Evolutionary conservation across 2,329 filamentous ascomycete species (phyloP), one percentile per base, ranked within the genome.

Genomic region (Alternaria triticina): DNA sequence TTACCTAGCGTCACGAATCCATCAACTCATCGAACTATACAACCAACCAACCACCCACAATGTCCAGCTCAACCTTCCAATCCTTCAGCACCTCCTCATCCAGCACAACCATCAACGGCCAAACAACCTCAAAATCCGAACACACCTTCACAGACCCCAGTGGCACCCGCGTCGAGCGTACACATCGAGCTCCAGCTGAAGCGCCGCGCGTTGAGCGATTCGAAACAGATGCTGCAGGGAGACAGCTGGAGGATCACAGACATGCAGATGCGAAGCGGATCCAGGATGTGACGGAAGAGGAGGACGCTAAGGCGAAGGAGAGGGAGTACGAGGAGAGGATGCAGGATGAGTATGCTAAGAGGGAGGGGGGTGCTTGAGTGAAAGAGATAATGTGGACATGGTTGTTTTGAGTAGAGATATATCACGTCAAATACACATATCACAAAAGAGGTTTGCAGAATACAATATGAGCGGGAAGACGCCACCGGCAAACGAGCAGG

Each of bases 301-400:
- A 79, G 52, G 71, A 78, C 9, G 47, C 58, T 2, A 76, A 79
- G 50, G 71, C 72, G 3, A 77, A 74, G 43, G 79, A 80, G 61
- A 78, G 73, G 67, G 46, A 77, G 57, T 82, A 81, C 64, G 77
- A 79, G 62, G 78, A 82, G 69, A 73, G 71, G 22, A 82, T 83
- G 65, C 79, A 82, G 68, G 80, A 81, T 1, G 81, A 82, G 64
- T 83, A 82, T 70, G 81, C 80, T 3, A 82, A 82, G 77, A 71
- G 80, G 27, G 80, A 82, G 67, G 80, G 81, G 10, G 81, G 81
- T 47, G 81, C 80, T 45, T 82, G 68, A 46, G 30, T 20, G 5
- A 36, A 40, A 40, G 36, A 4, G 4, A 40, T 17, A 40, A 6
- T 10, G n/a, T 40, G 33, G 33, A 36, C 33, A 36, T 36, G n/a